Evolutionary conservation across 2,329 filamentous ascomycete species (phyloP), one percentile per base, ranked within the genome.

Genomic region (Hortaea sp.): DNA sequence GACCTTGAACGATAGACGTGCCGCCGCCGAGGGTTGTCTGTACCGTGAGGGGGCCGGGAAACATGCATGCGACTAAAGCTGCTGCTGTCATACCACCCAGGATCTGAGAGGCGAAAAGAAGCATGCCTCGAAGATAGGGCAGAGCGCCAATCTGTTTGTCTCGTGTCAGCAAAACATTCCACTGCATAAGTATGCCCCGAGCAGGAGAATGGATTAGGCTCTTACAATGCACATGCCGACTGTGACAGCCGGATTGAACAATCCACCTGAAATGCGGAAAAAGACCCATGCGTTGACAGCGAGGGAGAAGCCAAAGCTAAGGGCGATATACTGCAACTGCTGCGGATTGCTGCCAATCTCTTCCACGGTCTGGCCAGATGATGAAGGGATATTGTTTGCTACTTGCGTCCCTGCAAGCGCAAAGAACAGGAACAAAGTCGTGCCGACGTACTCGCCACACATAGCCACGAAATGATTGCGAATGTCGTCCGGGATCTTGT

Each of bases 361-460:
- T n/a, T 46, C 49, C 10, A 53, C 48, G 28, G 42, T 55, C 30
- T 43, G 7, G 34, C 57, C 56, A 9, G 53, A 49, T 4, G 55
- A 57, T 6, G 52, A 54, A 40, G 59, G 48, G 43, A 62, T 54
- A 53, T 57, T 66, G 52, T 71, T 71, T 20, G 69, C 68, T n/a
- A 70, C 67, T 45, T 71, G 68, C 1, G 68, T 67, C 5, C 67
- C 69, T 1, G 61, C 59, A 37, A 72, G 64, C 11, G 69, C 69
- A 44, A 72, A 69, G 60, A 65, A 71, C 30, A 72, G 60, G 45
- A 72, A 71, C 48, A 71, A 63, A 6, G 66, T 64, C 1, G 69
- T 71, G 28, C 68, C 69, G 6, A 69, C 66, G 41, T 66, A 70
- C 44, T 71, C 68, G 45, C 64, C 65, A 35, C 48, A 48, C 45